Conservation (phyloP, 805 yeast species). For the Monosporozyma servazzii region DNA sequence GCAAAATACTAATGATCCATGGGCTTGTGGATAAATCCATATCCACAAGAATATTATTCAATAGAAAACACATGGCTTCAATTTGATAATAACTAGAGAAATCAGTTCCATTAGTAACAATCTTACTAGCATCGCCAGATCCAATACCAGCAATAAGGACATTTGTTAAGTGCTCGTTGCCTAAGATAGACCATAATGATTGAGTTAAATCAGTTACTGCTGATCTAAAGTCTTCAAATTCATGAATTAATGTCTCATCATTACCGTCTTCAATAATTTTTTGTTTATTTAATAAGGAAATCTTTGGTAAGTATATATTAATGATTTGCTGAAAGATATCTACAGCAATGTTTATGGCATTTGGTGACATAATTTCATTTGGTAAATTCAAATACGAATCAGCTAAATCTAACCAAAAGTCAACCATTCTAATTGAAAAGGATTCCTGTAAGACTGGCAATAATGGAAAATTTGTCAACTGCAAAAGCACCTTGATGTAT, state of each 20-base stretch:
- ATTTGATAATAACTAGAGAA: constrained; percentile 20
- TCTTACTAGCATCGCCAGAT: constrained; percentile 4
- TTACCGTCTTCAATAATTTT: constrained; percentile 28
- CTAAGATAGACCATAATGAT: constrained; percentile 56
- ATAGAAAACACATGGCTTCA: constrained; percentile 27
- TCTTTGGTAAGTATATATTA: constrained; percentile 59
- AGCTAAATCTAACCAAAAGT: constrained; percentile 62
- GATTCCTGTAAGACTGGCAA: constrained; percentile 51
- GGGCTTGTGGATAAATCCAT: constrained; percentile 24
- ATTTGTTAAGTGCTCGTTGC: constrained; percentile 31
- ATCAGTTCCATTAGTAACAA: constrained; percentile 1
- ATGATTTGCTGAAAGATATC: constrained; percentile 44
- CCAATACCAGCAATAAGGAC: constrained; percentile 24
- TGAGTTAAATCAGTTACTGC: constrained; percentile 76
- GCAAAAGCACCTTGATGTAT: constrained; percentile 41
- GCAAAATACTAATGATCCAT: constrained; percentile 22
- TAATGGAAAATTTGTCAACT: constrained; percentile 48
- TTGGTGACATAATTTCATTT: constrained; percentile 24
- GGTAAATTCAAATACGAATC: constrained; percentile 40
- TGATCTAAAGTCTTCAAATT: constrained; percentile 58
- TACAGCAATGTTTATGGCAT: constrained; percentile 28
- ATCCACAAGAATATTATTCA: constrained; percentile 20
- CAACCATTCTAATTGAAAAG: constrained; percentile 45
- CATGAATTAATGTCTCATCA: constrained; percentile 29
- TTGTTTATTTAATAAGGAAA: constrained; percentile 37